Evolutionary conservation across 106 monocot genomes (phyloP).

Genomic region (Allium sativum): DNA sequence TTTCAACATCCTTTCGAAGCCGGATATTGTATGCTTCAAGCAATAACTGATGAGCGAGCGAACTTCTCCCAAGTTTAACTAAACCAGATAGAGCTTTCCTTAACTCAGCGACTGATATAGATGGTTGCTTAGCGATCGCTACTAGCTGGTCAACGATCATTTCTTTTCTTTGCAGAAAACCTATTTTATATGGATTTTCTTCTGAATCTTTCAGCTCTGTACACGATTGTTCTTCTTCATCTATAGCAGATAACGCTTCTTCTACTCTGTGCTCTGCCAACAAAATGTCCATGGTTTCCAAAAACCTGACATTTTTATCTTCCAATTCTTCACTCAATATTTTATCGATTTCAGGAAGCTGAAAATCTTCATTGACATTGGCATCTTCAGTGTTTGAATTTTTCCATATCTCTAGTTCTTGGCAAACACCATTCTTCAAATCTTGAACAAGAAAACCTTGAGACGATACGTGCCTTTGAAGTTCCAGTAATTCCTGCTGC

Average conservation of each 20-base stretch:
- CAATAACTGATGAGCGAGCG: constrained; percentile 69
- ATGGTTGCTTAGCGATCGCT: constrained; percentile 54
- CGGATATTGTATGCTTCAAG: constrained; percentile 52
- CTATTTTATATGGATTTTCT: constrained; percentile 36
- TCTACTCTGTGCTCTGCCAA: constrained; percentile 86
- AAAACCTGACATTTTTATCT: constrained; percentile 35
- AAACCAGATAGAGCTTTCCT: constrained; percentile 66
- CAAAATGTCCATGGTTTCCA: constrained; percentile 68
- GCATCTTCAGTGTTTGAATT: constrained; percentile 28
- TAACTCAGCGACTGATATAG: constrained; percentile 40
- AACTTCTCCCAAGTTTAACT: constrained; percentile 64
- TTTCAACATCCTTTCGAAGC: constrained; percentile 63
- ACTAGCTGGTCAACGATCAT: constrained; percentile 79
- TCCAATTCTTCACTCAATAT: constrained; percentile 27
- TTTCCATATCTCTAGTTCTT: constrained; percentile 73
- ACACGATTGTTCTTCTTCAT: constrained; percentile 49
- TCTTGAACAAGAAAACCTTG: constrained; percentile 95
- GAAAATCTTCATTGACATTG: constrained; percentile 27
- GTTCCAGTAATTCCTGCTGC: constrained; percentile 84
- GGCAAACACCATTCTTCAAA: constrained; percentile 83
- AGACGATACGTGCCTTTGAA: constrained; percentile 84
- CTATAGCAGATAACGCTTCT: constrained; percentile 59
- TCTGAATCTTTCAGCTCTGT: constrained; percentile 20
- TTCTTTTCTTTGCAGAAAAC: constrained; percentile 50
- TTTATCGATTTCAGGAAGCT: constrained; percentile 33